A percentile compares a stretch with the other conserved stretches of the same genome.
Conservation (phyloP, 257 asterid genomes). For the Solanum chilense region DNA sequence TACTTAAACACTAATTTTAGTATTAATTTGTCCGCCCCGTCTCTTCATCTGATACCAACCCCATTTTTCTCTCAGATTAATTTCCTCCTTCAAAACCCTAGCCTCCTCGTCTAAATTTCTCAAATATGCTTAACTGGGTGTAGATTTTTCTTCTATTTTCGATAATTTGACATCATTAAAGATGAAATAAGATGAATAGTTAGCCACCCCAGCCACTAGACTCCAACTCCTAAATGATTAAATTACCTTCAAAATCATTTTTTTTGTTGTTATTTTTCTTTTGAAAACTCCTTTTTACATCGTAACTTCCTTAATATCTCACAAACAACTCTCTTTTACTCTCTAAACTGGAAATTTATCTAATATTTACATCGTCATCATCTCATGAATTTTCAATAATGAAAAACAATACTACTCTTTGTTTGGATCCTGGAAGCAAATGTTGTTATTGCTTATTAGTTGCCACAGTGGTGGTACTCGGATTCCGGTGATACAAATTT, state of each 20-base stretch:
- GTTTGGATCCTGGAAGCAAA: not conserved
- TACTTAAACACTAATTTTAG: not conserved
- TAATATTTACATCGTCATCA: not conserved
- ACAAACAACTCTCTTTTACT: not conserved
- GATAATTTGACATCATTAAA: not conserved
- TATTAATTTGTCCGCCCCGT: not conserved
- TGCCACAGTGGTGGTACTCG: not conserved
- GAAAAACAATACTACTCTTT: not conserved
- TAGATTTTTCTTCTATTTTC: not conserved
- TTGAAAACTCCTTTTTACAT: not conserved
- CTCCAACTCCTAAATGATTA: not conserved
- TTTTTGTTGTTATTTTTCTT: not conserved
- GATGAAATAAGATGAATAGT: not conserved
- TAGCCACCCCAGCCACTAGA: not conserved
- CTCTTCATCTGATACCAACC: not conserved
- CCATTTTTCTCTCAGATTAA: not conserved
- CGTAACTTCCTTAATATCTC: not conserved
- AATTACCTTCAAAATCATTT: not conserved
- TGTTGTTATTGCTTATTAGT: not conserved
- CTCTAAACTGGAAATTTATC: not conserved
- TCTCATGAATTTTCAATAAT: not conserved
- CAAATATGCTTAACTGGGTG: not conserved
- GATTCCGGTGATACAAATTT: not conserved
- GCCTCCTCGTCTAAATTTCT: not conserved
- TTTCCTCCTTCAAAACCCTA: not conserved